Conservation (phyloP, 768 basidiomycete genomes). For the Kwoniella dejecticola region DNA sequence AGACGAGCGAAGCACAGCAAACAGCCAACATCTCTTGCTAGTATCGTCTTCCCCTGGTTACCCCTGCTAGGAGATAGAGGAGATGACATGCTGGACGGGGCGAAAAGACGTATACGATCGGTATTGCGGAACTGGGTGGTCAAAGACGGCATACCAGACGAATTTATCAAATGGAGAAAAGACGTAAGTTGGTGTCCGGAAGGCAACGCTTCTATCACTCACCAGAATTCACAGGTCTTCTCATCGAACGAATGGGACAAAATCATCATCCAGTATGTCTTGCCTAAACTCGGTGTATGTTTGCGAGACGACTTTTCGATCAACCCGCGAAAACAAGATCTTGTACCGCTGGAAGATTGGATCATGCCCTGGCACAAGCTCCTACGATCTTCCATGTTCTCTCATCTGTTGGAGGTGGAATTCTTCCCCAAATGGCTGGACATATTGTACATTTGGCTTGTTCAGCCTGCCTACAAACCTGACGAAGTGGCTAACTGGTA, state of each 20-base stretch:
- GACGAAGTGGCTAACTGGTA: slow-evolving; percentile 95
- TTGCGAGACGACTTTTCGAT: slow-evolving; percentile 77
- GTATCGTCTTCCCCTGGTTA: slow-evolving; percentile 93
- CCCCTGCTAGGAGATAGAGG: slow-evolving; percentile 79
- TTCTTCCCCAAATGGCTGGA: slow-evolving; percentile 99
- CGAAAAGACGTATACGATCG: slow-evolving; percentile 79
- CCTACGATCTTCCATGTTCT: slow-evolving; percentile 73
- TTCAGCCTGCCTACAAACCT: slow-evolving; percentile 82
- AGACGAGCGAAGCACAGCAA: slow-evolving; percentile 49
- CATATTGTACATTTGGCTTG: slow-evolving; percentile 85
- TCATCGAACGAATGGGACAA: slow-evolving; percentile 82
- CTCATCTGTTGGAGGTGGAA: slow-evolving; percentile 81
- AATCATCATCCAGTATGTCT: slow-evolving; percentile 82
- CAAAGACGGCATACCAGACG: slow-evolving; percentile 72
- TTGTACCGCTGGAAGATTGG: slow-evolving; percentile 69
- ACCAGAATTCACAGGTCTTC: slow-evolving; percentile 64
- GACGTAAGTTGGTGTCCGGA: slow-evolving; percentile 61
- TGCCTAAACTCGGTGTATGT: slow-evolving; percentile 82
- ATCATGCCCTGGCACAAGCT: slow-evolving; percentile 76
- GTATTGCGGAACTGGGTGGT: slow-evolving; percentile 74
- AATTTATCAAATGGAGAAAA: slow-evolving; percentile 72
- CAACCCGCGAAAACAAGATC: slow-evolving; percentile 87
- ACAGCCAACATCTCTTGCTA: slow-evolving; percentile 64
- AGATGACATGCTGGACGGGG: slow-evolving; percentile 83
- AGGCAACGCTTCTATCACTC: neutral